A percentile compares a stretch with the other conserved stretches of the same genome.
Conservation (phyloP, 1,284 basidiomycete species). For the Austroboletus novae-zelandiae region DNA sequence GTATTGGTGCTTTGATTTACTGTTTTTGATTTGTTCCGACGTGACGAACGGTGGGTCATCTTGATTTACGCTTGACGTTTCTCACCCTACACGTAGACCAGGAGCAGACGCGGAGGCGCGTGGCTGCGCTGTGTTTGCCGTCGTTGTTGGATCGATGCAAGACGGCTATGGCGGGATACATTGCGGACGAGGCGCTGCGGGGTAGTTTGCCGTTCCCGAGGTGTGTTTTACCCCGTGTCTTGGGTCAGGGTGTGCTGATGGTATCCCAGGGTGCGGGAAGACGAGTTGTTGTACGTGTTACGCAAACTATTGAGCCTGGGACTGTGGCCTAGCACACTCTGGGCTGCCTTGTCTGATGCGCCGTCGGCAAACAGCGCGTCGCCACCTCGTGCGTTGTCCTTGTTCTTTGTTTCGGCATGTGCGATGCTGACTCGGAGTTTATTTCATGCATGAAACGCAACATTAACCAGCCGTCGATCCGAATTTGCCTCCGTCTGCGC, state of each 20-base stretch:
- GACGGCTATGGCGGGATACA: slow-evolving; percentile 64
- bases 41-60: slow-evolving; percentile 49
- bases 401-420: not conserved
- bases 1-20: slow-evolving; percentile 91
- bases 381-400: slow-evolving; percentile 49
- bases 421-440: not conserved
- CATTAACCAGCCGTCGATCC: slow-evolving; percentile 39
- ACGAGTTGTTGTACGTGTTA: slow-evolving; percentile 85
- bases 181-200: slow-evolving; percentile 79
- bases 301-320: slow-evolving; percentile 69
- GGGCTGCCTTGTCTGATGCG: slow-evolving; percentile 67
- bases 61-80: too few species aligned
- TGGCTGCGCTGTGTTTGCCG: slow-evolving; percentile 71
- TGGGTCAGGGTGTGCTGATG: too few species aligned
- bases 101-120: slow-evolving; percentile 54
- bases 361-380: slow-evolving; percentile 53
- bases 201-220: slow-evolving; percentile 84
- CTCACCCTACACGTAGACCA: slow-evolving; percentile 43
- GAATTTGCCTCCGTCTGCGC: slow-evolving; percentile 43
- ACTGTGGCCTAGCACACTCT: slow-evolving; percentile 72
- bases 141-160: slow-evolving; percentile 74
- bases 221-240: slow-evolving; percentile 36
- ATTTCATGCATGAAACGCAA: not conserved
- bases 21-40: slow-evolving; percentile 78
- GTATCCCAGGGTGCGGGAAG: slow-evolving; percentile 73